phyloP scores from a whole-genome alignment of 257 asterid species.

The Penstemon newberryi region DNA sequence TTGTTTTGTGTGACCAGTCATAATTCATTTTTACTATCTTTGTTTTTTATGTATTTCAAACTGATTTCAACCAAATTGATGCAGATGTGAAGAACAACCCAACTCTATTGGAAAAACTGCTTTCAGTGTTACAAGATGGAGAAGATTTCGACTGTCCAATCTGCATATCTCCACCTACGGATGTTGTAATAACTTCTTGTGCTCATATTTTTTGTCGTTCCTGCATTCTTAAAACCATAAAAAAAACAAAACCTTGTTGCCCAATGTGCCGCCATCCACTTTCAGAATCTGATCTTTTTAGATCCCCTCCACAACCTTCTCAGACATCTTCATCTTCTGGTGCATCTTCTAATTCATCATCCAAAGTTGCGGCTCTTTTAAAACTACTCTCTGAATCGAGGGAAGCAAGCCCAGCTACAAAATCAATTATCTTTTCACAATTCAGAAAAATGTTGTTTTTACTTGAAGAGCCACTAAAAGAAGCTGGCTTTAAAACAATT shows the following conservation, averaged over 20 bases:
- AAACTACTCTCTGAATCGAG: constrained; percentile 53
- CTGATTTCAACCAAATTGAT: constrained; percentile 13
- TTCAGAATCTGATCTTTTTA: constrained; percentile 62
- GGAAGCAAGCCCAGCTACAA: constrained; percentile 46
- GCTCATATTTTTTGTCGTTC: constrained; percentile 71
- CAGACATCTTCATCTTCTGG: constrained; percentile 25
- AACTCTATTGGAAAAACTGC: constrained; percentile 54
- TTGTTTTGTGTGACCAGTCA: not conserved
- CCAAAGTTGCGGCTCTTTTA: constrained; percentile 69
- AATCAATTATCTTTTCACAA: constrained; percentile 82
- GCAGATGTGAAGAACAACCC: constrained; percentile 75
- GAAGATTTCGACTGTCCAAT: constrained; percentile 77
- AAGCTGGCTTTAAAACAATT: constrained; percentile 63
- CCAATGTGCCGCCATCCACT: constrained; percentile 83
- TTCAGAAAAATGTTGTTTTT: constrained; percentile 71
- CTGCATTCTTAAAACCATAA: constrained; percentile 67
- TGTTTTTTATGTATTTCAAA: not conserved
- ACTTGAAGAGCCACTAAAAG: constrained; percentile 66
- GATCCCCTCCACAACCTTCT: constrained; percentile 54
- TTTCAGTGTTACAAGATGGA: constrained; percentile 59
- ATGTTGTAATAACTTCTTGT: constrained; percentile 60
- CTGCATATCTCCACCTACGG: constrained; percentile 64
- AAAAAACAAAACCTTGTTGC: constrained; percentile 62
- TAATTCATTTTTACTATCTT: not conserved
- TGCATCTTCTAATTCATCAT: constrained; percentile 46